Conservation (phyloP, 352 stramenopile genomes). For the Peronospora farinosa region DNA sequence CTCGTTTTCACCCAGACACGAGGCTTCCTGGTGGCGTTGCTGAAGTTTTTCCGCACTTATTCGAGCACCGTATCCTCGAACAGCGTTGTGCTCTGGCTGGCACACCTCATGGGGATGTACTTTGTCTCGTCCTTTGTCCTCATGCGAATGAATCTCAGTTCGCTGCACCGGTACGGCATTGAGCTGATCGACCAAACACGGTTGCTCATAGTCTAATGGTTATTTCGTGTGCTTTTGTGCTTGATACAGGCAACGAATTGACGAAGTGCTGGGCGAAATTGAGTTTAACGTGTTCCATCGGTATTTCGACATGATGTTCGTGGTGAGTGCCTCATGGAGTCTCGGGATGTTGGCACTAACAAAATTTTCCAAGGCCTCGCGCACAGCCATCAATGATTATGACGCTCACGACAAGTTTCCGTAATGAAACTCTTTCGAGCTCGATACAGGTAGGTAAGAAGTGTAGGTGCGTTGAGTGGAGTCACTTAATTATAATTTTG, state of each 20-base stretch:
- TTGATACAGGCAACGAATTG: slow-evolving; percentile 53
- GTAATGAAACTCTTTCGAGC: slow-evolving; percentile 22
- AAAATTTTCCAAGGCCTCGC: slow-evolving; percentile 77
- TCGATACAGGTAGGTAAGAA: slow-evolving; percentile 6
- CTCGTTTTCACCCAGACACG: slow-evolving; percentile 81
- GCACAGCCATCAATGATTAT: slow-evolving; percentile 69
- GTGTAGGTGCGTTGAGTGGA: slow-evolving; percentile 5
- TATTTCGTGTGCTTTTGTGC: slow-evolving; percentile 3
- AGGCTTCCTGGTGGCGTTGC: slow-evolving; percentile 66
- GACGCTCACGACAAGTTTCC: slow-evolving; percentile 73
- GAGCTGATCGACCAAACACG: background rate
- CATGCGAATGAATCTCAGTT: slow-evolving; percentile 84
- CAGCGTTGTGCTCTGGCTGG: slow-evolving; percentile 75
- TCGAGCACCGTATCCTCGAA: slow-evolving; percentile 81
- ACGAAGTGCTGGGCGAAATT: slow-evolving; percentile 77
- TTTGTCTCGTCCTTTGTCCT: slow-evolving; percentile 85
- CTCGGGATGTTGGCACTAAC: slow-evolving; percentile 50
- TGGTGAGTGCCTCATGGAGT: slow-evolving; percentile 65
- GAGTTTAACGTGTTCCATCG: slow-evolving; percentile 81
- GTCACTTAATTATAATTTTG: slow-evolving; percentile 25
- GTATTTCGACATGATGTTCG: slow-evolving; percentile 84
- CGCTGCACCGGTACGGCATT: slow-evolving; percentile 44
- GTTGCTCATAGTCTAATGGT: background rate
- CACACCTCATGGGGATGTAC: slow-evolving; percentile 85
- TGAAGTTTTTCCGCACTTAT: slow-evolving; percentile 77